Evolutionary conservation across 495 filamentous ascomycete genomes (phyloP), one percentile per base, ranked within the genome.

Genomic region (Aspergillus homomorphus): DNA sequence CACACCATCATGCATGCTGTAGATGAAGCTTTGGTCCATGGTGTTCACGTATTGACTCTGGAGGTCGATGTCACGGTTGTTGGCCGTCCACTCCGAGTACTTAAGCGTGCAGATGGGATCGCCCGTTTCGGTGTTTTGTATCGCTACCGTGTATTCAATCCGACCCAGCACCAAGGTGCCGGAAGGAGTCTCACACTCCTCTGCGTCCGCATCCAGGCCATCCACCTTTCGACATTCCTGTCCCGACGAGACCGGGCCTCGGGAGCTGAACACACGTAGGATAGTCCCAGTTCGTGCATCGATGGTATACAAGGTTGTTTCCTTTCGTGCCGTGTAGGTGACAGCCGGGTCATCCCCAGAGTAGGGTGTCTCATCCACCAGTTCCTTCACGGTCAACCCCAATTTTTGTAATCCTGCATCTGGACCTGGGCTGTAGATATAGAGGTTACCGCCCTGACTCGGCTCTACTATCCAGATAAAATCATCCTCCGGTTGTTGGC

Each of bases 391-490:
- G 0, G 91, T 89, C 60, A 87, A 71, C 41, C 81, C 85, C 26
- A 90, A 70, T 61, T 81, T 83, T 69, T 89, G 80, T 52, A 87
- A 63, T 14, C 82, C 84, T 26, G 88, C 73, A 19, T 83, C 71
- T 0, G 79, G 78, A 4, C 78, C 83, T 10, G 84, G 89, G 30
- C 83, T 84, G 78, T 93, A 96, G 21, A 95, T 84, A 61, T 94
- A 97, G n/a, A 98, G 79, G 65, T 82, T 85, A 2, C 94, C 94
- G 71, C 96, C 88, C 58, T 87, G 82, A 53, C 84, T 94, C 9
- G 94, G 94, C 69, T 98, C 95, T 49, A 98, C 90, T 50, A 96
- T 91, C 94, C 94, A 98, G n/a, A 96, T 70, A 58, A 90, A 92
- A 55, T 92, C 86, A 61, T 96, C 89, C 51, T 92, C 84, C 19